These are phyloP conservation scores for Ampelocalamus luodianensis DNA, from an alignment of 176 grass and related monocot genomes.

Conservation along the genomic window DNA sequence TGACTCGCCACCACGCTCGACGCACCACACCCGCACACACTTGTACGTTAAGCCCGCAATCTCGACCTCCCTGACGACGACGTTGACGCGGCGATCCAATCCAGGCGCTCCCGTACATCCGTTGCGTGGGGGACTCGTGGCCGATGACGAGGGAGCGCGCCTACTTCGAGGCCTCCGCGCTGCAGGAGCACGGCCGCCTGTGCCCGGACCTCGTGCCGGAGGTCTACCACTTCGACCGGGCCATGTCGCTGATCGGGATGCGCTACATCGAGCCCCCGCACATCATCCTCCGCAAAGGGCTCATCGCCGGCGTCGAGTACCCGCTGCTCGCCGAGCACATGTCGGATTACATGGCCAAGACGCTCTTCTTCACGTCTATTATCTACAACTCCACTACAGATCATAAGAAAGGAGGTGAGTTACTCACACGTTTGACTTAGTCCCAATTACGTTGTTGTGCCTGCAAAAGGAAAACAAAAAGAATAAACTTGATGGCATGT, in stretches of 20 bases:
- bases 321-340: conserved; percentile 83
- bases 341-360: conserved; percentile 80
- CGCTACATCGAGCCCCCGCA: conserved; percentile 83
- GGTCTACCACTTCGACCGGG: conserved; percentile 89
- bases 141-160: conserved; percentile 90
- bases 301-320: conserved; percentile 84
- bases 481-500: background rate
- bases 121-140: conserved; percentile 80
- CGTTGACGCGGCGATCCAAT: background rate
- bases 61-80: background rate
- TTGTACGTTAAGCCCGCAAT: background rate
- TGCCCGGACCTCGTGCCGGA: conserved; percentile 85
- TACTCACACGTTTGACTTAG: background rate
- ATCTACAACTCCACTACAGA: conserved; percentile 74
- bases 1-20: background rate
- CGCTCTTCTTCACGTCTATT: conserved; percentile 89
- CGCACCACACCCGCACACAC: background rate
- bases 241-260: conserved; percentile 92
- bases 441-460: background rate
- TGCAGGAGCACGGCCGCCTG: conserved; percentile 65
- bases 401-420: conserved; percentile 72
- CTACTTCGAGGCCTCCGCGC: conserved; percentile 78
- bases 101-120: conserved; percentile 89
- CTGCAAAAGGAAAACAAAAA: background rate
- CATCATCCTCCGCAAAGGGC: conserved; percentile 95